Conservation (phyloP, 1,139 yeast genomes). For the Petasospora fabianii region DNA sequence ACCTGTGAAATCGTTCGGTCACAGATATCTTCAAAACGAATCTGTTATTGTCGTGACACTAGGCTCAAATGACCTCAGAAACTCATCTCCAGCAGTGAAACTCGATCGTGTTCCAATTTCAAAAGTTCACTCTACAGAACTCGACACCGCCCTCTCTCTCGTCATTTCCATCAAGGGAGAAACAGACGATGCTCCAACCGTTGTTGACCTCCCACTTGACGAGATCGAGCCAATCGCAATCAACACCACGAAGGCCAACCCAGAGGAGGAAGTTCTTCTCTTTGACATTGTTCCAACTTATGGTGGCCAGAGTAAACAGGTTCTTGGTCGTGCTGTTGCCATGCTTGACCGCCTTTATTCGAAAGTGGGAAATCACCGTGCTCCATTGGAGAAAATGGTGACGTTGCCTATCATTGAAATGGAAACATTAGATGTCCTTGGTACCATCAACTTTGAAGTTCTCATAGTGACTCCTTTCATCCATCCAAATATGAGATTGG, state of each 20-base stretch:
- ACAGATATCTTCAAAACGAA: slow-evolving; percentile 65
- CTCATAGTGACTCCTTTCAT: slow-evolving; percentile 68
- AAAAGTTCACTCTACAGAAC: slow-evolving; percentile 72
- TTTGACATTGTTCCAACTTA: slow-evolving; percentile 96
- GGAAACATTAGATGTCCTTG: slow-evolving; percentile 69
- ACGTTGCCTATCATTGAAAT: slow-evolving; percentile 79
- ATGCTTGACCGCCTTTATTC: slow-evolving; percentile 61
- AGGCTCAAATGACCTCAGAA: slow-evolving; percentile 81
- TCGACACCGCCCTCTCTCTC: slow-evolving; percentile 84
- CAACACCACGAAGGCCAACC: slow-evolving; percentile 46
- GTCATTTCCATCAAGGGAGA: slow-evolving; percentile 59
- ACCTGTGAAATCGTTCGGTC: slow-evolving; percentile 84
- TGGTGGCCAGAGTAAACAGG: slow-evolving; percentile 45
- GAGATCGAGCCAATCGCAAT: slow-evolving; percentile 85
- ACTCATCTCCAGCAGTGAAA: slow-evolving; percentile 56
- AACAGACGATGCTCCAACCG: slow-evolving; percentile 57
- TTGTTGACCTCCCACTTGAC: slow-evolving; percentile 80
- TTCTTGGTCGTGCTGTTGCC: slow-evolving; percentile 86
- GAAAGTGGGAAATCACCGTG: slow-evolving; percentile 63
- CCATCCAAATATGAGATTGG: slow-evolving; percentile 67
- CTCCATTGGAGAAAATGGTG: slow-evolving; percentile 63
- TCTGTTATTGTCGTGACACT: slow-evolving; percentile 71
- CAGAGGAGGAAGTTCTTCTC: slow-evolving; percentile 57
- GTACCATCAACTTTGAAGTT: slow-evolving; percentile 72
- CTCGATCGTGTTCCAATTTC: slow-evolving; percentile 72